phyloP scores from a whole-genome alignment of 2,329 filamentous ascomycete species.

The Lecanicillium sp. region DNA sequence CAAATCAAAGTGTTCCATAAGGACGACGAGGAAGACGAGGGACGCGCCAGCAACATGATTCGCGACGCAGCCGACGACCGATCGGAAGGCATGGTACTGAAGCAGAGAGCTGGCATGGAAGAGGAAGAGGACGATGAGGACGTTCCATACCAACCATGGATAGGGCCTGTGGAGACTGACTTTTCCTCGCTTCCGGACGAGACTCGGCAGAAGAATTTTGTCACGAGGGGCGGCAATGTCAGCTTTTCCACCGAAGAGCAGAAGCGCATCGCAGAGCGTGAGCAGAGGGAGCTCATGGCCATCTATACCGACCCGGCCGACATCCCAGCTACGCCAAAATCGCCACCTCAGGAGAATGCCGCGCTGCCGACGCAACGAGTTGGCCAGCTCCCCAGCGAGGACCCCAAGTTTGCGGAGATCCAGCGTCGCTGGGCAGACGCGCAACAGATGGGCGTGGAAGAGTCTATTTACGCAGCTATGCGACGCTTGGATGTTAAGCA shows the following conservation, averaged over 20 bases:
- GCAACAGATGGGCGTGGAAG: conserved; percentile 33
- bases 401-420: conserved; percentile 38
- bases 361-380: conserved; percentile 18
- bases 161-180: conserved; percentile 38
- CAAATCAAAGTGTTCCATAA: conserved; percentile 64
- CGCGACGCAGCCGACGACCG: conserved; percentile 66
- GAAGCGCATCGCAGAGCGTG: conserved; percentile 46
- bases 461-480: conserved; percentile 34
- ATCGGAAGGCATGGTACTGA: conserved; percentile 63
- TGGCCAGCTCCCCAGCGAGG: conserved; percentile 29
- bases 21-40: conserved; percentile 62
- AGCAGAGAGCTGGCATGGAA: conserved; percentile 39
- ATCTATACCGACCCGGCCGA: conserved; percentile 47
- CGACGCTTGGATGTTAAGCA: conserved; percentile 33
- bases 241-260: conserved; percentile 48
- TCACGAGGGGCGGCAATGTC: conserved; percentile 45
- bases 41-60: conserved; percentile 59
- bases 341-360: conserved; percentile 32
- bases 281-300: conserved; percentile 54
- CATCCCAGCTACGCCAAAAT: conserved; percentile 50
- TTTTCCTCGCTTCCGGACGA: conserved; percentile 39
- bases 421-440: conserved; percentile 41
- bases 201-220: conserved; percentile 39
- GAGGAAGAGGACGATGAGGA: conserved; percentile 54
- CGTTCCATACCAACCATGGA: conserved; percentile 44